Base-by-base conservation (phyloP, 2,329 filamentous ascomycete species). In the Paecilomyces sp. region DNA sequence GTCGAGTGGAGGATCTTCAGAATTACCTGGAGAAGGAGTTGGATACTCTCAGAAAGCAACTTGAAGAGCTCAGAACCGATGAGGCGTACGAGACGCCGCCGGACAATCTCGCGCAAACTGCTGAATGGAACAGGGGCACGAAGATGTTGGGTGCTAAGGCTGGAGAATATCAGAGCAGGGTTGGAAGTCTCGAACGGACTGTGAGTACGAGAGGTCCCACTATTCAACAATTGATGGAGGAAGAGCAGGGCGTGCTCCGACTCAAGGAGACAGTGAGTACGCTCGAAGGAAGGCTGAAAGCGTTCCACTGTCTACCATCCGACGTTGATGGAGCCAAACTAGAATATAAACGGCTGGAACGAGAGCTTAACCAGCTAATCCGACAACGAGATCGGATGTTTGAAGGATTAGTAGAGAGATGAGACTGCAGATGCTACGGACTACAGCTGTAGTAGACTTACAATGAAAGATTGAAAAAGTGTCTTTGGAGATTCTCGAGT, bases 241-340 rank as follows among this genome's bases (percentile, higher is more conserved):
- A 87, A 63, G 86, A 91, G 69, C 77, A 82, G 22, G 79, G 79
- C 2, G 84, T 89, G 30, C 71, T 84, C 24, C 76, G 75, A 1
- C 73, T 93, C 50, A 77, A 87, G 36, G 76, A 81, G 3, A 83
- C 87, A 60, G 80, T 94, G 7, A 80, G 80, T 54, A 80, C 79
- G 11, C 91, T 92, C 63, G 83, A 87, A 57, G 85, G 85, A 1
- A 83, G 88, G 62, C 79, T 93, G 18, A 80, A 79, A 41, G 81
- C 80, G 24, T 96, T 91, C 65, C 83, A 87, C 57, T 86, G 88
- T 6, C 73, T 96, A 61, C 89, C 92, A 1, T 86, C 86, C 5
- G 87, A 96, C 68, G 75, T 83, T 8, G 82, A 87, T 55, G 81
- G 84, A 54, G 91, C 91, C 36, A 83, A 87, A 65, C 76, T 79